Conservation (phyloP, 345 rosid species). For the Laguncularia racemosa region DNA sequence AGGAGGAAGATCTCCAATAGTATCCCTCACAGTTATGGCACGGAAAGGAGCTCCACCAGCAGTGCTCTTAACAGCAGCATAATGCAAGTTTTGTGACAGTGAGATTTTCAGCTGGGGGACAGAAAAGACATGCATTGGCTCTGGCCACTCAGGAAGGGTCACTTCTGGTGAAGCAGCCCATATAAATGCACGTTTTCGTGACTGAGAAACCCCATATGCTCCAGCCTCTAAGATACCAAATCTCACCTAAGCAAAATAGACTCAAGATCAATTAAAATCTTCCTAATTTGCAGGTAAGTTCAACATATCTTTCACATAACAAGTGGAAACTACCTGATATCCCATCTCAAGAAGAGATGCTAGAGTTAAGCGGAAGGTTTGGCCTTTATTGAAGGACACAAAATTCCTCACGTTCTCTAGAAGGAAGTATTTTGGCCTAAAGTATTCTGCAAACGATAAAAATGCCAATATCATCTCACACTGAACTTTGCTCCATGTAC, state of each 20-base stretch:
- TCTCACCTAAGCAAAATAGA: conserved; percentile 47
- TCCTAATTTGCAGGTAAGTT: not conserved
- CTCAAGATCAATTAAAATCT: not conserved
- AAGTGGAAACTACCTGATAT: conserved; percentile 29
- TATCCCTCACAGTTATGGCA: conserved; percentile 80
- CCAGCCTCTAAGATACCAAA: conserved; percentile 96
- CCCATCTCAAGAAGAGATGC: conserved; percentile 63
- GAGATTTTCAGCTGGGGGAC: conserved; percentile 54
- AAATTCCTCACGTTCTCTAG: conserved; percentile 84
- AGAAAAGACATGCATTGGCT: conserved; percentile 89
- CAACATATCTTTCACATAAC: not conserved
- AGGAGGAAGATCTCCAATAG: conserved; percentile 83
- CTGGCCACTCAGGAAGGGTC: conserved; percentile 94
- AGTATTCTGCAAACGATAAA: conserved; percentile 74
- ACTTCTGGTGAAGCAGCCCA: conserved; percentile 95
- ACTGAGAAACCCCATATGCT: conserved; percentile 79
- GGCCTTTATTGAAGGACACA: conserved; percentile 75
- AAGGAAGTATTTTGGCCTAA: conserved; percentile 82
- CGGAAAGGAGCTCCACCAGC: conserved; percentile 81
- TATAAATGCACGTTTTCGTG: conserved; percentile 81
- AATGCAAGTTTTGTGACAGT: conserved; percentile 33
- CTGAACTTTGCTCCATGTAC: conserved; percentile 80
- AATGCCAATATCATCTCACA: conserved; percentile 56
- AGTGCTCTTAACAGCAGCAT: conserved; percentile 77
- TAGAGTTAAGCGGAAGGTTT: conserved; percentile 70